Evolutionary conservation across 257 asterid species (phyloP), one percentile per base, ranked within the genome.

Genomic region (Penstemon newberryi): DNA sequence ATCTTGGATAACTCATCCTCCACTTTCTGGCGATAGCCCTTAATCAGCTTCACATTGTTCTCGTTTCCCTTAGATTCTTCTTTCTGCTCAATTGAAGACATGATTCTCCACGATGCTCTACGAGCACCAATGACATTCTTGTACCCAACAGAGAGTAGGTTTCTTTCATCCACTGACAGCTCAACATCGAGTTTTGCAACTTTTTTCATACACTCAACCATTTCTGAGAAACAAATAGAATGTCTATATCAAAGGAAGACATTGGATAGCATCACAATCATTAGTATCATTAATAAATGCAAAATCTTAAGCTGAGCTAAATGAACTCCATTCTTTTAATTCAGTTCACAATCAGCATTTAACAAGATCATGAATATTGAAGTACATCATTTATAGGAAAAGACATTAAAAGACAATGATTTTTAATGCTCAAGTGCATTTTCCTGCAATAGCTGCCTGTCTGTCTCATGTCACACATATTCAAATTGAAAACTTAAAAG

Each of bases 71-170:
- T 92, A 3, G 92, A 75, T 62, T 92, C 98, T 66, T 92, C 98
- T 77, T 92, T 89, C 78, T 92, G 98, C 75, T 92, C 98, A 10
- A 92, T 92, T 7, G 98, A 92, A 1, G 96, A 92, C 96, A 92
- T 80, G 54, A 92, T 92, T 55, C 98, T 83, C 98, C 98, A 92
- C 0, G 98, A 91, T 39, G 98, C 98, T 78, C 98, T 79, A 33
- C 98, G 84, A 3, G 98, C 98, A 39, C 98, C 98, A n/a, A 91
- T 91, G 45, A 92, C 98, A 55, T 92, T 92, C 83, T 89, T 92
- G 89, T 92, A 92, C 43, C 98, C 98, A 25, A 92, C 98, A 2
- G 98, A 92, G n/a, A 92, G 89, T 59, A 92, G 87, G 83, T 89
- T 92, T 79, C 98, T 83, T 67, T 92, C 98, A 46, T 92, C 98